Conservation (phyloP, 441 rosid species). For the Syzygium malaccense region DNA sequence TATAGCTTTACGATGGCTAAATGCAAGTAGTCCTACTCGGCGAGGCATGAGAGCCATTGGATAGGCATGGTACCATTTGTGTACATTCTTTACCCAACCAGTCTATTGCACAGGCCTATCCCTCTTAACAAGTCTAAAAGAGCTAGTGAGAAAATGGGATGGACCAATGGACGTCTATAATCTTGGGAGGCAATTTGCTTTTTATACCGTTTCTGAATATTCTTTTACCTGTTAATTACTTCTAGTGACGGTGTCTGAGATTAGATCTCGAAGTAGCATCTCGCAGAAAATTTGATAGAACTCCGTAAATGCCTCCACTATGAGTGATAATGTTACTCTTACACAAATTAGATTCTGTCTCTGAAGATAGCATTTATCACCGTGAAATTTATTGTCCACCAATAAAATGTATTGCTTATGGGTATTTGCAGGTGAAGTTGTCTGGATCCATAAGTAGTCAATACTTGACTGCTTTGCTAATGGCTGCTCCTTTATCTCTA, state of each 20-base stretch:
- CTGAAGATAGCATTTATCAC: neutral
- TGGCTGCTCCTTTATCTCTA: conserved; percentile 92
- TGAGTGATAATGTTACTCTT: neutral
- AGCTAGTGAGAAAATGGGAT: neutral
- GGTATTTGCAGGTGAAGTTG: conserved; percentile 67
- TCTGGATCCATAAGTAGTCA: conserved; percentile 96
- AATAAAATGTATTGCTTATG: neutral
- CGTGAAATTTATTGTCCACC: neutral
- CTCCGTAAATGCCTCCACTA: neutral
- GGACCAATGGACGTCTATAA: neutral
- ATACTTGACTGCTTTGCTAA: conserved; percentile 90
- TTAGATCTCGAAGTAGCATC: neutral
- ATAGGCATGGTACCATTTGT: neutral
- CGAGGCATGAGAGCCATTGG: neutral
- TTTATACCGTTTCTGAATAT: neutral
- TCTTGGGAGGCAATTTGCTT: neutral
- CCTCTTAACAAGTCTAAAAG: neutral
- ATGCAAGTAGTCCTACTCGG: neutral
- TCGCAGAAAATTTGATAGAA: neutral
- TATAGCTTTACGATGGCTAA: neutral
- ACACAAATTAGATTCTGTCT: neutral
- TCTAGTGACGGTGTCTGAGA: neutral
- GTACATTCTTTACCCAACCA: neutral
- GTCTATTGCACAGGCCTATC: neutral
- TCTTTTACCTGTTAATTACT: neutral